Base-by-base conservation (phyloP, 2,329 filamentous ascomycete genomes). In the Dactylonectria macrodidyma region DNA sequence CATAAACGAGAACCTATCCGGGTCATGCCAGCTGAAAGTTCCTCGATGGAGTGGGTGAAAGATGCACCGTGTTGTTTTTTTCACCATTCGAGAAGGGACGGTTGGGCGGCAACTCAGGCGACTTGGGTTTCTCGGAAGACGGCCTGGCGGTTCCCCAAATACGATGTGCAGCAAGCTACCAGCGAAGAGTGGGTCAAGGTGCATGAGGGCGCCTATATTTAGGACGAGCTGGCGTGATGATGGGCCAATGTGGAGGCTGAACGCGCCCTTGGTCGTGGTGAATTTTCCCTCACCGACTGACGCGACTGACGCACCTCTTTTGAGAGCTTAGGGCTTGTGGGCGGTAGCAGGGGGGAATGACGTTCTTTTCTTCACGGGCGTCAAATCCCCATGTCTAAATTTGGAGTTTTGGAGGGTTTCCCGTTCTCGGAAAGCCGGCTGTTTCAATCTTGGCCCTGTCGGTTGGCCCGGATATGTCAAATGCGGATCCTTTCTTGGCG, bases 161-260 rank as follows among this genome's bases (percentile, higher is more conserved):
- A 52, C 50, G 50, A 52, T 10, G 26, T 52, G 50, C 50, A 52
- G 50, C 26, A 30, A 52, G 26, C 47, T 50, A 52, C 50, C 26
- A 52, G 50, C 50, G 26, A 19, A 34, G 14, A 52, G 50, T 34
- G 50, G 50, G 26, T 19, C 50, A 16, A 19, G 11, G 26, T 52
- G 50, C 50, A 52, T 16, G 16, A 11, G 47, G 19, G 24, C 6
- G 7, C 50, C 50, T 52, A 52, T 33, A 34, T 52, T 34, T 52
- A 52, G 50, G 50, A 33, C 50, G 8, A 19, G 26, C 16, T 30
- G 50, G 48, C 48, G 48, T 24, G 16, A 9, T 6, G 12, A 30
- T 16, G 12, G 16, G 24, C 48, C 48, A 51, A 51, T 16, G 11
- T 8, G 26, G 48, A 30, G 24, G 26, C 7, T 19, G 50, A 30